Base-by-base conservation (phyloP, 805 yeast genomes). In the Dipodascus geniculatus region DNA sequence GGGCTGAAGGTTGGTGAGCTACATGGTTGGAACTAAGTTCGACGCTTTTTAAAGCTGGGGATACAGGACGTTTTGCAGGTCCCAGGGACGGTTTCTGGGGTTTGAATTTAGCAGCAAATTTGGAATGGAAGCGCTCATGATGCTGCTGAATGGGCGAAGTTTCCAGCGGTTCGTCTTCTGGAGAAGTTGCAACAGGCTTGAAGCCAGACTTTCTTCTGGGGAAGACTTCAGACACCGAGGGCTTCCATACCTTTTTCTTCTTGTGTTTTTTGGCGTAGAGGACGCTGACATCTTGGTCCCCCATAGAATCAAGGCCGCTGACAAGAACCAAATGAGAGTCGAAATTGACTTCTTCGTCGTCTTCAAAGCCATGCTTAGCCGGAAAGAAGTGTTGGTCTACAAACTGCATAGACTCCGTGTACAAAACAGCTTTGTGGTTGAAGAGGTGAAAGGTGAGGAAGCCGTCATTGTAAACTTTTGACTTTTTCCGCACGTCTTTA, bases 401-500 rank as follows among this genome's bases (percentile, higher is more conserved):
- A 28, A 28, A 28, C 33, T 28, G 33, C 33, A 28, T 28, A 11
- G 33, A 28, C 11, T 28, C 33, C 68, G 38, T 28, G 33, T 58
- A 56, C 9, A 69, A 58, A 50, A 62, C 53, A 14, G 64, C 59
- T n/a, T 65, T 59, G 22, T 52, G 51, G 53, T 62, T 60, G 53
- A 59, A 56, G 2, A 48, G 33, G 51, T 62, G 59, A 48, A 65
- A 58, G 20, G 57, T 60, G 23, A 67, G 55, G 6, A 47, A 53
- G 1, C 74, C 74, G 50, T 70, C 73, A 54, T 65, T 58, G 73
- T 73, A 70, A 49, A 56, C 57, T 53, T 70, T 70, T 35, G 58
- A 60, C 55, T 70, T 70, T 58, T 70, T 71, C 9, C 61, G 59
- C 31, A 68, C 50, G 23, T 69, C 63, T 1, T 67, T 53, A 11